A percentile compares a stretch with the other conserved stretches of the same genome.
Evolutionary conservation across 108 stramenopile genomes (phyloP).

Genomic region (Parmales sp.): DNA sequence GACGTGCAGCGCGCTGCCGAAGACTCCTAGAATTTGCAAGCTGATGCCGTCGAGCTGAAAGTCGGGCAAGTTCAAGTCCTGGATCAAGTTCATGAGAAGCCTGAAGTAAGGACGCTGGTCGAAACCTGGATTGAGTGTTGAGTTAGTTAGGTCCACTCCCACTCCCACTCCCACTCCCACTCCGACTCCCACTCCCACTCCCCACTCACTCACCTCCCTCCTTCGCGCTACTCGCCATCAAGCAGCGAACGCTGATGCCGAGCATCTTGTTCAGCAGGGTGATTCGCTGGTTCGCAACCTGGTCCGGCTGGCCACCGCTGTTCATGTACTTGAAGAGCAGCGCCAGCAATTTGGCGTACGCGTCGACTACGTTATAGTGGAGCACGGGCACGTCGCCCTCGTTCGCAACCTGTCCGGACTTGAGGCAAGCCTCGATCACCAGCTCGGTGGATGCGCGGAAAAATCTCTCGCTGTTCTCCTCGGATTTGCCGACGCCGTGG

Average conservation of each 20-base stretch:
- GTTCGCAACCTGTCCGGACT: slow-evolving; percentile 28
- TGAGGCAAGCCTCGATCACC: slow-evolving; percentile 73
- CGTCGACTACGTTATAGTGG: slow-evolving; percentile 83
- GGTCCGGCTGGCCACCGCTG: slow-evolving; percentile 41
- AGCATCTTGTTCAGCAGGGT: slow-evolving; percentile 84
- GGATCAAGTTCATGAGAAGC: slow-evolving; percentile 78
- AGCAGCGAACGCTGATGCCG: slow-evolving; percentile 57
- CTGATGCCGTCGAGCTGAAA: slow-evolving; percentile 57
- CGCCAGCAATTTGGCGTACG: slow-evolving; percentile 79
- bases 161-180: slow-evolving; percentile 35
- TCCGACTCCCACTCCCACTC: not conserved
- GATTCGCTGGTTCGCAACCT: slow-evolving; percentile 56
- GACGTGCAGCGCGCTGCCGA: slow-evolving; percentile 82
- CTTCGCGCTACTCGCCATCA: slow-evolving; percentile 53
- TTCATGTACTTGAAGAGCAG: slow-evolving; percentile 75
- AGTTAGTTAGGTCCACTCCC: too few relatives aligned
- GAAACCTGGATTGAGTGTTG: slow-evolving; percentile 15
- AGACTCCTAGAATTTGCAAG: slow-evolving; percentile 66
- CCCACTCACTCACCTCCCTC: slow-evolving; percentile 37
- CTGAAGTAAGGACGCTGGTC: slow-evolving; percentile 98
- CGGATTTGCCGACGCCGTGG: slow-evolving; percentile 75
- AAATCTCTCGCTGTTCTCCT: slow-evolving; percentile 89
- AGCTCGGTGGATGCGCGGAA: slow-evolving; percentile 78
- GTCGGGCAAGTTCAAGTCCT: slow-evolving; percentile 82
- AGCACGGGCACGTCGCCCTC: slow-evolving; percentile 20